phyloP scores from a whole-genome alignment of 495 filamentous ascomycete species.

The Penicillium ochrochloron region DNA sequence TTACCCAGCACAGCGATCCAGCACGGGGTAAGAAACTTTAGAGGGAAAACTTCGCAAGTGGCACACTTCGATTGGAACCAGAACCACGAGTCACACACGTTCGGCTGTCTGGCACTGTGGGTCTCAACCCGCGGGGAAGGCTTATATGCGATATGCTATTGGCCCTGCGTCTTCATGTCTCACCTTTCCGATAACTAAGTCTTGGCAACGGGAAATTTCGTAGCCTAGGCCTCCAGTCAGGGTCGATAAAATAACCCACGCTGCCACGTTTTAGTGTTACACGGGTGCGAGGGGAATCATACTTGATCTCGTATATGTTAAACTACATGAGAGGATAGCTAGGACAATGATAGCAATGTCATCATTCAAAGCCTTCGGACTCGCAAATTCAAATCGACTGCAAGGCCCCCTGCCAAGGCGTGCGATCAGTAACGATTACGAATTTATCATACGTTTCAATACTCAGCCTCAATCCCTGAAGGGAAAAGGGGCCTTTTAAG shows the following conservation, averaged over 20 bases:
- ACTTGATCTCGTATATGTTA: background rate
- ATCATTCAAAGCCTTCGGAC: background rate
- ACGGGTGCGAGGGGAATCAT: background rate
- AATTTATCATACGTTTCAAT: background rate
- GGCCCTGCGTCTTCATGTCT: background rate
- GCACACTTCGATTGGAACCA: background rate
- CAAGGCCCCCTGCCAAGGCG: background rate
- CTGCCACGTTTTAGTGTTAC: background rate
- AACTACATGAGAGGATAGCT: background rate
- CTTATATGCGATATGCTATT: slow-evolving; percentile 2
- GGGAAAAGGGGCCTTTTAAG: background rate
- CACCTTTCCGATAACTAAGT: background rate
- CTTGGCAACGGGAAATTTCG: slow-evolving; percentile 11
- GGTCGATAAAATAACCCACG: background rate
- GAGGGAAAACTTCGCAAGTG: slow-evolving; percentile 1
- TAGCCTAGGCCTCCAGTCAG: slow-evolving; percentile 4
- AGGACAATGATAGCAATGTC: background rate
- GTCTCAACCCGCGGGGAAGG: background rate
- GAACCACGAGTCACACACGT: background rate
- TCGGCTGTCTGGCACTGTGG: background rate
- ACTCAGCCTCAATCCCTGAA: background rate
- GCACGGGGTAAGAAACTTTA: background rate
- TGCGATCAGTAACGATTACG: background rate
- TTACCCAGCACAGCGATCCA: background rate
- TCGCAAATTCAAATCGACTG: background rate